phyloP scores from a whole-genome alignment of 108 stramenopile species.

The Chaetoceros tenuissimus region DNA sequence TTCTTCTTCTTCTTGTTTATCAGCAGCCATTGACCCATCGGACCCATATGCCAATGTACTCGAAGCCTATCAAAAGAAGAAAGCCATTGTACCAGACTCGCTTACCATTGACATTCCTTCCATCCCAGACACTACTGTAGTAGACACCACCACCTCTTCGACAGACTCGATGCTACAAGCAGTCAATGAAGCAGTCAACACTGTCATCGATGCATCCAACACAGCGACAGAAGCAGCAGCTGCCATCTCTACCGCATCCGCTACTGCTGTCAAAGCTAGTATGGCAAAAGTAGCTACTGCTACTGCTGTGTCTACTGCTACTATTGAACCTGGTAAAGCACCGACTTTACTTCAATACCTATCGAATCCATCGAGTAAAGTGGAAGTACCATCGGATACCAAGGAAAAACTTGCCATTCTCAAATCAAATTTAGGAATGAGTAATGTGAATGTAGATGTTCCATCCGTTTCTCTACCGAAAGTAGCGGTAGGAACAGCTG shows the following conservation, averaged over 20 bases:
- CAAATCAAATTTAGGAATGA: not conserved
- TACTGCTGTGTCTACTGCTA: not conserved
- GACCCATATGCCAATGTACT: not conserved
- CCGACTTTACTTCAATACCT: not conserved
- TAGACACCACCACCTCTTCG: not conserved
- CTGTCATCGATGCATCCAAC: not conserved
- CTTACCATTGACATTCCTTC: not conserved
- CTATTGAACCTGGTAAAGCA: not conserved
- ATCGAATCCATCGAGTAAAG: not conserved
- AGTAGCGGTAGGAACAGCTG: not conserved
- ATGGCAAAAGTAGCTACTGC: not conserved
- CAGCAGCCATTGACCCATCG: not conserved
- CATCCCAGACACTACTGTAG: not conserved
- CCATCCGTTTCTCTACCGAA: too few relatives aligned
- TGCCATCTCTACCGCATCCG: not conserved
- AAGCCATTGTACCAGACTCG: not conserved
- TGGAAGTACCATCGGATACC: not conserved
- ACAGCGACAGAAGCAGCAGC: not conserved
- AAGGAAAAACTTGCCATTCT: not conserved
- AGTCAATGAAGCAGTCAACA: not conserved
- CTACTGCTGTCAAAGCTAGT: not conserved
- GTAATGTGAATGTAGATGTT: too few relatives aligned
- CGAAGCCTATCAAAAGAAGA: not conserved
- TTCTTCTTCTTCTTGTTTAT: not conserved
- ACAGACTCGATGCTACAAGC: not conserved